Conservation (phyloP, 805 yeast species). For the Saccharomycopsis synnaedendra region DNA sequence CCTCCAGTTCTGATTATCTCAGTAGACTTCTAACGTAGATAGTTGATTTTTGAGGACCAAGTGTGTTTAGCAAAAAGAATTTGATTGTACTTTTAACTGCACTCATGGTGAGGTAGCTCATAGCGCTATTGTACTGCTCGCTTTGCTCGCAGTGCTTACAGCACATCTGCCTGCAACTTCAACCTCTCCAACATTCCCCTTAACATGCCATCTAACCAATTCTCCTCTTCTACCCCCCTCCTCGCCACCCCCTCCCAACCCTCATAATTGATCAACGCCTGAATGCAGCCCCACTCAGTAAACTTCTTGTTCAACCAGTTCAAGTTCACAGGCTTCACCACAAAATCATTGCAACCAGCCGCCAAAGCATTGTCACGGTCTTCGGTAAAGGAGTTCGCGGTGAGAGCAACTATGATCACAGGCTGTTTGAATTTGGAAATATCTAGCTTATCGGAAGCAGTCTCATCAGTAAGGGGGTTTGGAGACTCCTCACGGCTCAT, state of each 20-base stretch:
- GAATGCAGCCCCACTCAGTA: slow-evolving; percentile 99
- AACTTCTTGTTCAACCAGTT: slow-evolving; percentile 91
- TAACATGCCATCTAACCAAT: too few relatives aligned
- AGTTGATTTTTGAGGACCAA: too few relatives aligned
- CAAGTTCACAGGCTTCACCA: slow-evolving; percentile 91
- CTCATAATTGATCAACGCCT: slow-evolving; percentile 89
- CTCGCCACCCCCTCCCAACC: slow-evolving; percentile 60
- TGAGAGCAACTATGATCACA: slow-evolving; percentile 93
- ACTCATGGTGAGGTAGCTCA: too few relatives aligned
- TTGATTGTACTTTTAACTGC: too few relatives aligned
- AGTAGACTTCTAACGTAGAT: too few relatives aligned
- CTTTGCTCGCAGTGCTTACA: too few relatives aligned
- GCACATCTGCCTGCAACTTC: too few relatives aligned
- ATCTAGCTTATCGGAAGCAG: slow-evolving; percentile 41
- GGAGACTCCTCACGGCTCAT: slow-evolving; percentile 17
- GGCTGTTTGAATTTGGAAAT: slow-evolving; percentile 69
- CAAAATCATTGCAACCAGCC: slow-evolving; percentile 95
- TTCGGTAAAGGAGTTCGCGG: slow-evolving; percentile 79
- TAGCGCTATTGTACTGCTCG: too few relatives aligned
- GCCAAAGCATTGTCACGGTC: slow-evolving; percentile 87
- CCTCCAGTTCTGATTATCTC: too few relatives aligned
- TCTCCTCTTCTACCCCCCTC: slow-evolving; percentile 18
- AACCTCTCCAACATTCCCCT: too few relatives aligned
- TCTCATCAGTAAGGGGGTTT: slow-evolving; percentile 18
- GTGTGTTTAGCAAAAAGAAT: too few relatives aligned